Evolutionary conservation across 192 early-diverging fungal species (phyloP).

Genomic region (Rhizophagus clarus): DNA sequence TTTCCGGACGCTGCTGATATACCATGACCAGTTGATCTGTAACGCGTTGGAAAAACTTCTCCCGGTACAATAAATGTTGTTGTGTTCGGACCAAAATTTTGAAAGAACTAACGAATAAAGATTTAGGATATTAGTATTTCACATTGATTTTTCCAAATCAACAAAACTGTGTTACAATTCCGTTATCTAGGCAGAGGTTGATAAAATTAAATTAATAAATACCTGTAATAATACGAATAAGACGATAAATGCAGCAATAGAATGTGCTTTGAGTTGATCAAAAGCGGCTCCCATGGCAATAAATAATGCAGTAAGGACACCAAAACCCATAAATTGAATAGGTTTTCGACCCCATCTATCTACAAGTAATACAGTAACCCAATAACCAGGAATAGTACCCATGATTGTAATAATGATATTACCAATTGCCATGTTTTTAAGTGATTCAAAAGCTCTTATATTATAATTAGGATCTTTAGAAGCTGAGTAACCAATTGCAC

Average conservation of each 20-base stretch:
- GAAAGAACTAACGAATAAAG: conserved; percentile 60
- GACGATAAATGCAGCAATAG: too few species aligned
- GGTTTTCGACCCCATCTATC: conserved; percentile 86
- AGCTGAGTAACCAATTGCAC: conserved; percentile 66
- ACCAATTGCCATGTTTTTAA: conserved; percentile 65
- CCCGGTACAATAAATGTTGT: conserved; percentile 88
- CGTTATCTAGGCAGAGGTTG: too few species aligned
- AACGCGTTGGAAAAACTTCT: conserved; percentile 82
- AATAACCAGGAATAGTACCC: conserved; percentile 94
- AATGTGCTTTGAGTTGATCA: too few species aligned
- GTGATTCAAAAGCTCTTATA: conserved; percentile 43
- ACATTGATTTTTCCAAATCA: too few species aligned
- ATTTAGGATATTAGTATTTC: too few species aligned
- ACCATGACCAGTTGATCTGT: conserved; percentile 78
- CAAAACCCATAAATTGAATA: conserved; percentile 94
- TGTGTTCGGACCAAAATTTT: conserved; percentile 95
- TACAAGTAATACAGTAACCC: conserved; percentile 88
- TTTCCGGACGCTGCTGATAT: conserved; percentile 82
- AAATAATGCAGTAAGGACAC: conserved; percentile 68
- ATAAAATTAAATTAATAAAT: too few species aligned
- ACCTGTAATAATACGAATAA: too few species aligned
- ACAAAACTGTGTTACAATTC: too few species aligned
- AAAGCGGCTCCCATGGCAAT: conserved; percentile 64
- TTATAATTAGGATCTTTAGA: conserved; percentile 46
- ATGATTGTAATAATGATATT: conserved; percentile 88